Evolutionary conservation across 805 yeast species (phyloP), one percentile per base, ranked within the genome.

Genomic region (Myxozyma geophila): DNA sequence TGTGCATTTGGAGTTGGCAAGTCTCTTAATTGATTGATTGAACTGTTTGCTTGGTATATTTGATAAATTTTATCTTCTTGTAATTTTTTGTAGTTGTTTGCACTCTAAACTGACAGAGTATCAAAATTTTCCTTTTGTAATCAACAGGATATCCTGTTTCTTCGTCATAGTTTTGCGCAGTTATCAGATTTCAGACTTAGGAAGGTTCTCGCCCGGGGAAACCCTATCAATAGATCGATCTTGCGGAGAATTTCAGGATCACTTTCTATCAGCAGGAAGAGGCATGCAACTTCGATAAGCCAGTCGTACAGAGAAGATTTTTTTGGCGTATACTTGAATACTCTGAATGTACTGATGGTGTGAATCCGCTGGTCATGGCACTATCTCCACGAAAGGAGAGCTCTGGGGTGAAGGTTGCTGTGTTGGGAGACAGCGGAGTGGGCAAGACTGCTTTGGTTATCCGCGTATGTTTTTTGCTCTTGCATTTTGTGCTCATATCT

Each of bases 391-490:
- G 59, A 19, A 56, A 62, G 43, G 63, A 58, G 23, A 62, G 21
- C 28, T 52, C 59, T 1, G 46, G 44, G 7, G 44, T 62, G 43
- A 63, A 90, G 74, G 80, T 95, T 51, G 98, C 90, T 17, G 95
- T 93, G 19, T 80, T 93, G 63, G 99, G 99, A 65, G 96, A 97
- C 13, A 98, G 98, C 71, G 97, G 98, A 77, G 97, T 91, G 8
- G 99, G 99, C 71, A 93, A 93, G 73, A 90, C 98, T 28, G 92
- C 96, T 46, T 80, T 93, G 47, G 92, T 97, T 1, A 71, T 68
- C 35, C 71, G 63, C 47, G 69, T 64, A 46, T 13, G 60, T 36
- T 59, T 39, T 3, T 8, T 12, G 40, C 40, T 12, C n/a, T 7
- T 39, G n/a, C 2, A 12, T 39, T 39, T 39, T 39, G 44, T 13